These are phyloP conservation scores for Dispira simplex DNA, from an alignment of 192 early-diverging fungal species.

Conservation along the genomic window DNA sequence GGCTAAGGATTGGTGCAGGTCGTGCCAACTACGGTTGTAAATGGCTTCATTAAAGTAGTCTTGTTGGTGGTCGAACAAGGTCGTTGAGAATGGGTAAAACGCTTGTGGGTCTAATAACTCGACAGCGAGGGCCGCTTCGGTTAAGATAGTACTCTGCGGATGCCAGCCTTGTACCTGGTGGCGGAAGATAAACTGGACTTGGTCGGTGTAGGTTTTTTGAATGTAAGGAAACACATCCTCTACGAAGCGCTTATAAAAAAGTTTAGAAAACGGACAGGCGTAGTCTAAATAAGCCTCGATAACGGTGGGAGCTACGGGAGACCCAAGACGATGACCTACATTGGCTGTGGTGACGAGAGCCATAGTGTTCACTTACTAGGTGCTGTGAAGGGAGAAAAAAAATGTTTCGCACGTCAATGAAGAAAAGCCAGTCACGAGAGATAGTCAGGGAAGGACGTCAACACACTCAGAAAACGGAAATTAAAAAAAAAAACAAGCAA, in stretches of 20 bases:
- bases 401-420: background rate
- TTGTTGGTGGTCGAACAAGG: conserved; percentile 40
- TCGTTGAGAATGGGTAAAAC: conserved; percentile 34
- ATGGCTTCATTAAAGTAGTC: conserved; percentile 20
- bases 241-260: conserved; percentile 8
- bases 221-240: conserved; percentile 37
- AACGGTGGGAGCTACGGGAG: conserved; percentile 20
- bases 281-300: conserved; percentile 39
- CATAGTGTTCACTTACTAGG: background rate
- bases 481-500: background rate
- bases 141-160: conserved; percentile 49
- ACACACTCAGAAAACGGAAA: background rate
- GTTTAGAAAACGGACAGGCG: conserved; percentile 13
- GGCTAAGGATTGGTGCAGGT: background rate
- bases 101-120: conserved; percentile 33
- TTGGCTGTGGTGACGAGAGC: background rate
- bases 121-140: conserved; percentile 56
- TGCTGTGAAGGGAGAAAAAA: background rate
- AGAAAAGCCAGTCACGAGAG: background rate
- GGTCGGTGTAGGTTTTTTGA: conserved; percentile 18
- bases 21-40: background rate
- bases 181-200: conserved; percentile 50
- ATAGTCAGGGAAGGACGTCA: background rate
- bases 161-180: conserved; percentile 85
- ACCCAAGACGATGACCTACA: conserved; percentile 28